Evolutionary conservation across 202 grass and related monocot genomes (phyloP).

Genomic region (Carex arenaria): DNA sequence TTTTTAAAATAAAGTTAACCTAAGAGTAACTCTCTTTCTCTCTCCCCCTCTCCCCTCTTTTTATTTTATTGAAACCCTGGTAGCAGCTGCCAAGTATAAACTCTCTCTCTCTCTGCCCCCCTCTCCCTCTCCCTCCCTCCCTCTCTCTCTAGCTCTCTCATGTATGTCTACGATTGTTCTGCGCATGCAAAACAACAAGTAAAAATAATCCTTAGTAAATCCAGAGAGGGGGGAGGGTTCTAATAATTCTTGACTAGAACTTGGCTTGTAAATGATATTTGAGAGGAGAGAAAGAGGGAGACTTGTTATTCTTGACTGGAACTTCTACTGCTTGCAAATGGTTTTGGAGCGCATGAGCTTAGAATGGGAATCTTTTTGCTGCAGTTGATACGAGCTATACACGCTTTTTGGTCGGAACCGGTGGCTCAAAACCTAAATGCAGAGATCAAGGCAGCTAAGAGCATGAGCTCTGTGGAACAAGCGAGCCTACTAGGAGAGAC

Average conservation of each 20-base stretch:
- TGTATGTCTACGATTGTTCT: not conserved
- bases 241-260: not conserved
- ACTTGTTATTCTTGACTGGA: slow-evolving; percentile 11
- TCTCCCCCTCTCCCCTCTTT: too few relatives aligned
- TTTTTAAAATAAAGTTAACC: too few relatives aligned
- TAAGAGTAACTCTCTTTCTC: too few relatives aligned
- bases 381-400: slow-evolving; percentile 80
- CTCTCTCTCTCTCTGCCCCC: too few relatives aligned
- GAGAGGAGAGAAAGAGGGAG: not conserved
- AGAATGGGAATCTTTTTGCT: slow-evolving; percentile 14
- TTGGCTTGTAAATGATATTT: not conserved
- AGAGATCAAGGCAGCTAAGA: slow-evolving; percentile 81
- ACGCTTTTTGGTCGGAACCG: slow-evolving; percentile 71
- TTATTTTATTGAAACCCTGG: too few relatives aligned
- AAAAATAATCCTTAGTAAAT: not conserved
- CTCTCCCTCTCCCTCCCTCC: too few relatives aligned
- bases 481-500: slow-evolving; percentile 84
- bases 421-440: slow-evolving; percentile 50
- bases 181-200: not conserved
- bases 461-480: slow-evolving; percentile 75
- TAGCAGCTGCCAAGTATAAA: too few relatives aligned
- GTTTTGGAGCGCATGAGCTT: not conserved
- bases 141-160: slow-evolving; percentile 7
- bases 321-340: not conserved
- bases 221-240: not conserved